phyloP scores from a whole-genome alignment of 1,284 basidiomycete genomes.

The Cutaneotrichosporon arboriforme region DNA sequence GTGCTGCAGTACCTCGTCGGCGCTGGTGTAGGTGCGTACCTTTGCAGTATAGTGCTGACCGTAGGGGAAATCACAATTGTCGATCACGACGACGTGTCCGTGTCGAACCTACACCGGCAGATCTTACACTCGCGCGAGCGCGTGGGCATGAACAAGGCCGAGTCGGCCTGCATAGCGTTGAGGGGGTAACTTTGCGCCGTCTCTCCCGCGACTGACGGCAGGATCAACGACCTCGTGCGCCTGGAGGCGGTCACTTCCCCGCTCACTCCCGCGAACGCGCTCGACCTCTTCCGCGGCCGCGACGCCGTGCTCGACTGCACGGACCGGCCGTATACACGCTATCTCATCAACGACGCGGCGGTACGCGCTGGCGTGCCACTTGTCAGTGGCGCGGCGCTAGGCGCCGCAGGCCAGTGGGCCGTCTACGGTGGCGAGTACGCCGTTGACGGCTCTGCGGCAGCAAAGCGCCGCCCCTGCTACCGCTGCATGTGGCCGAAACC shows the following conservation, averaged over 20 bases:
- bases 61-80: constrained; percentile 64
- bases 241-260: constrained; percentile 56
- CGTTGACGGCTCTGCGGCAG: constrained; percentile 25
- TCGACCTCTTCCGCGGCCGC: constrained; percentile 58
- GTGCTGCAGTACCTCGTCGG: constrained; percentile 88
- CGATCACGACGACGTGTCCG: constrained; percentile 84
- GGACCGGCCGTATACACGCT: constrained; percentile 86
- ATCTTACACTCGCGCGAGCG: constrained; percentile 76
- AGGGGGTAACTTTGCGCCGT: constrained; percentile 52
- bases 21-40: constrained; percentile 72
- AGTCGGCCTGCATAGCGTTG: constrained; percentile 68
- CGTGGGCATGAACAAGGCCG: constrained; percentile 76
- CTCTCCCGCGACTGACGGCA: constrained; percentile 37
- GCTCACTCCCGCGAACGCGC: constrained; percentile 60
- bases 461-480: constrained; percentile 73
- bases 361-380: constrained; percentile 69
- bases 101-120: constrained; percentile 92
- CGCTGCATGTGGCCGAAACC: constrained; percentile 80
- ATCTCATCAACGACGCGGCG: constrained; percentile 88
- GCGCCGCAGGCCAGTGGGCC: constrained; percentile 83
- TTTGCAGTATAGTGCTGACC: background rate
- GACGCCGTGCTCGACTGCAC: constrained; percentile 90
- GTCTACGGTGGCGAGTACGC: constrained; percentile 53
- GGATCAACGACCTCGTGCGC: constrained; percentile 63
- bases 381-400: constrained; percentile 88